Percentiles rank a stretch among this genome's conserved stretches.
phyloP scores from a whole-genome alignment of 2,329 filamentous ascomycete species.

The Aspergillus pseudoviridinutans region DNA sequence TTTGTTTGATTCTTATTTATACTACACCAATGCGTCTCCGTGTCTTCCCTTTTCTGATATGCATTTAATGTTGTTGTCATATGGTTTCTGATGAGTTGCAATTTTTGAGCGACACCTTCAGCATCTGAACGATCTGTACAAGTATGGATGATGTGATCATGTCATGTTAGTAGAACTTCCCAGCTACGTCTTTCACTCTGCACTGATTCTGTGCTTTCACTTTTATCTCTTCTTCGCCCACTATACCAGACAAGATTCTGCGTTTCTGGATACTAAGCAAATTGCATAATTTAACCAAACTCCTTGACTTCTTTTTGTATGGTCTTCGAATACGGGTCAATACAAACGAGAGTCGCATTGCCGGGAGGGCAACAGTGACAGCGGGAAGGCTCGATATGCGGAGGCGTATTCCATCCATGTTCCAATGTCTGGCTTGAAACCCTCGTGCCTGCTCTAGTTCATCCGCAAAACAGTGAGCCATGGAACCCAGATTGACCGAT shows the following conservation, averaged over 20 bases:
- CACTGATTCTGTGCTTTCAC: neutral
- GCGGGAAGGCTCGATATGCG: no score
- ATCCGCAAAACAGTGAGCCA: neutral
- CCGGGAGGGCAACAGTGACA: no score
- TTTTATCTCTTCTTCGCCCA: neutral
- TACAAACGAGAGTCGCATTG: neutral
- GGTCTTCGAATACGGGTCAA: neutral
- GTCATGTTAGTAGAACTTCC: constrained; percentile 16
- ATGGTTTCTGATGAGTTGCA: neutral
- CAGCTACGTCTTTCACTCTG: neutral
- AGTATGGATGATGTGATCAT: constrained; percentile 21
- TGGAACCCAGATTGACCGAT: neutral
- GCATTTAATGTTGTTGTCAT: neutral
- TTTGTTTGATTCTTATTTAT: constrained; percentile 1
- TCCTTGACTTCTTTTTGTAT: neutral
- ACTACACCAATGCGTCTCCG: constrained; percentile 4
- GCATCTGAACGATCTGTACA: constrained; percentile 11
- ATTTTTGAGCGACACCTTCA: neutral
- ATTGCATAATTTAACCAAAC: neutral
- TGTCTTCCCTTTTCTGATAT: constrained; percentile 1
- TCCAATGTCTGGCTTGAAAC: neutral
- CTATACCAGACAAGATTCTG: neutral
- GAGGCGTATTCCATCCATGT: neutral
- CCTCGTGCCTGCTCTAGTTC: neutral
- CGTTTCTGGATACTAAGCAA: neutral